These are phyloP conservation scores for Sclerotinia spermophila DNA, from an alignment of 2,329 filamentous ascomycete species.

Conservation along the genomic window DNA sequence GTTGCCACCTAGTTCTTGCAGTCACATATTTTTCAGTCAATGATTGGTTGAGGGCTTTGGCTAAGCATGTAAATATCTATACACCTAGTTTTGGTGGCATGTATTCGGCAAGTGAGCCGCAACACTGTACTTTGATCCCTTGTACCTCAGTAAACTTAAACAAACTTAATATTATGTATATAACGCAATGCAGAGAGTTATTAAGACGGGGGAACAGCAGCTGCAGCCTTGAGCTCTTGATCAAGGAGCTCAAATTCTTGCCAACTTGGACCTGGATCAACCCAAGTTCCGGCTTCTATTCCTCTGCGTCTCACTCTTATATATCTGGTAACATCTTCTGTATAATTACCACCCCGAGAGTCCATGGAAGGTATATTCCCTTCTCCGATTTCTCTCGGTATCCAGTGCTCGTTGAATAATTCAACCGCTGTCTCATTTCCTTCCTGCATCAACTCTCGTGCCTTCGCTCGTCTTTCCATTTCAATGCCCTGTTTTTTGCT, in stretches of 20 bases:
- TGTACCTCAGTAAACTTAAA: background rate
- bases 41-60: background rate
- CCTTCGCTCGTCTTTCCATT: background rate
- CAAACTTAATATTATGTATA: background rate
- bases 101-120: background rate
- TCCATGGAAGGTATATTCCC: background rate
- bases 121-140: background rate
- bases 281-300: background rate
- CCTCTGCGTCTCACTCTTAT: background rate
- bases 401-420: background rate
- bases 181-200: background rate
- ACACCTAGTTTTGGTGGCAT: background rate
- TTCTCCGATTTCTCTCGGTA: background rate
- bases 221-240: background rate
- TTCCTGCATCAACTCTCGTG: rapidly evolving
- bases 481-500: too few relatives aligned
- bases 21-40: background rate
- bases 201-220: background rate
- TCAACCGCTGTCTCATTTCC: too few relatives aligned
- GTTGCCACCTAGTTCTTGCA: rapidly evolving
- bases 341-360: rapidly evolving
- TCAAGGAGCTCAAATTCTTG: background rate
- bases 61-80: background rate
- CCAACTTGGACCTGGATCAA: background rate
- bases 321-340: background rate